Conservation (phyloP, 345 rosid species). For the Sisymbrium irio region DNA sequence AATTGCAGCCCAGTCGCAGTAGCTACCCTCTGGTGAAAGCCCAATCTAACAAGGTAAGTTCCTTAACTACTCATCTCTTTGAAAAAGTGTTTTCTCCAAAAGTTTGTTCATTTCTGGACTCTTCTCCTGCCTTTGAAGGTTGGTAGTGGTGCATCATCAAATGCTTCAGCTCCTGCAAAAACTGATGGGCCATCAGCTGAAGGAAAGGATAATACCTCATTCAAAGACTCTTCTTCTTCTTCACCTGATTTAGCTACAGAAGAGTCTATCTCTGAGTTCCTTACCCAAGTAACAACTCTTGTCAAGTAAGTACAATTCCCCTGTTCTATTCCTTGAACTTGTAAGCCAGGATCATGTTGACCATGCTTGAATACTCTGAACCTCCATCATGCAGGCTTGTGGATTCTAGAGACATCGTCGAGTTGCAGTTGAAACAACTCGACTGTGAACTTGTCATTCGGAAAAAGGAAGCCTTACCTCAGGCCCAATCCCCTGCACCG, state of each 20-base stretch:
- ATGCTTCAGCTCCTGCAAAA: slow-evolving; percentile 50
- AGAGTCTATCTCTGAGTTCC: slow-evolving; percentile 71
- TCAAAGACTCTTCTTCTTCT: slow-evolving; percentile 42
- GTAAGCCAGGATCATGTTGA: neutral
- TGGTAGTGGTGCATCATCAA: slow-evolving; percentile 49
- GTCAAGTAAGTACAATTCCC: slow-evolving; percentile 54
- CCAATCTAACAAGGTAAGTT: slow-evolving; percentile 65
- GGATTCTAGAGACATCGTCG: slow-evolving; percentile 83
- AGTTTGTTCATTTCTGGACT: slow-evolving; percentile 47
- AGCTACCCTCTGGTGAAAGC: slow-evolving; percentile 49
- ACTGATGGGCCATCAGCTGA: slow-evolving; percentile 39
- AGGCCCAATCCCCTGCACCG: slow-evolving; percentile 50
- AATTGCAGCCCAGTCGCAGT: slow-evolving; percentile 42
- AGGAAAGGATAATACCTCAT: slow-evolving; percentile 38
- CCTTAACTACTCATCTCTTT: slow-evolving; percentile 34
- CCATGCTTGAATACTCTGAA: neutral
- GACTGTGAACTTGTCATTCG: slow-evolving; percentile 77
- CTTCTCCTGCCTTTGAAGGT: slow-evolving; percentile 61
- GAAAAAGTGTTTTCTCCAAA: slow-evolving; percentile 39
- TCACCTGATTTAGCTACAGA: slow-evolving; percentile 49
- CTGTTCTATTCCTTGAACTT: neutral
- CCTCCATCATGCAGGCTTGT: slow-evolving; percentile 59
- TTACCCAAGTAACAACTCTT: slow-evolving; percentile 72
- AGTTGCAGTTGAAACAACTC: slow-evolving; percentile 82
- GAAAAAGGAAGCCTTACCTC: slow-evolving; percentile 85